Conservation (phyloP, 257 asterid species). For the Verbascum thapsus region DNA sequence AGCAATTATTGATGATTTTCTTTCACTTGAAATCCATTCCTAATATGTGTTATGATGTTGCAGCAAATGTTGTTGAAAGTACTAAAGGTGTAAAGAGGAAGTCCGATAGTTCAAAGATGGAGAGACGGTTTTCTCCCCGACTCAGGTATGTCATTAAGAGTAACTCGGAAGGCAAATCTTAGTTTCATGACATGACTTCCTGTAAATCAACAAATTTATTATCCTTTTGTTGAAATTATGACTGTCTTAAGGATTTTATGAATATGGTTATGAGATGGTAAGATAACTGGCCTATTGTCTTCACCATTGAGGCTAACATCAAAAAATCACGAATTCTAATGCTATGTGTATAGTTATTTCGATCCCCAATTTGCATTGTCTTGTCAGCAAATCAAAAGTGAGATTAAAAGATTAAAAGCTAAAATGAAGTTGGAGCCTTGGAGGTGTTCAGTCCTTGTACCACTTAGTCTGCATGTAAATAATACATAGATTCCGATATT, state of each 20-base stretch:
- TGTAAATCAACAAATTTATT: neutral
- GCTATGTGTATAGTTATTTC: neutral
- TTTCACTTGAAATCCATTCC: neutral
- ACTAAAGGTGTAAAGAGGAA: conserved; percentile 28
- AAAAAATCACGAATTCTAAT: neutral
- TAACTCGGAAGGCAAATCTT: conserved; percentile 33
- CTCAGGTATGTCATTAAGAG: conserved; percentile 34
- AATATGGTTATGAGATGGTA: conserved; percentile 3
- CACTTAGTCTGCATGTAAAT: too few species aligned
- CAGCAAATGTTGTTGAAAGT: conserved; percentile 34
- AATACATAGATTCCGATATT: too few species aligned
- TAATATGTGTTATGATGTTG: conserved; percentile 19
- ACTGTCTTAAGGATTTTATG: conserved; percentile 16
- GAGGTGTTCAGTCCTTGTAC: too few species aligned
- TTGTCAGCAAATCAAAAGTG: too few species aligned
- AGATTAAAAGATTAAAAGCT: too few species aligned
- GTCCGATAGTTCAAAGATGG: conserved; percentile 27
- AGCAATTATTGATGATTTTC: neutral
- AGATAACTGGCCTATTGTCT: conserved; percentile 18
- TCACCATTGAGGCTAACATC: conserved; percentile 2
- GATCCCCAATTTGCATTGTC: neutral
- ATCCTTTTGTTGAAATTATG: neutral
- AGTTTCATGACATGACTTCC: neutral
- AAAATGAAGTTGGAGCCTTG: too few species aligned
- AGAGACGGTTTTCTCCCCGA: conserved; percentile 40